phyloP scores from a whole-genome alignment of 1,284 basidiomycete genomes.

The Leccinum fallax region DNA sequence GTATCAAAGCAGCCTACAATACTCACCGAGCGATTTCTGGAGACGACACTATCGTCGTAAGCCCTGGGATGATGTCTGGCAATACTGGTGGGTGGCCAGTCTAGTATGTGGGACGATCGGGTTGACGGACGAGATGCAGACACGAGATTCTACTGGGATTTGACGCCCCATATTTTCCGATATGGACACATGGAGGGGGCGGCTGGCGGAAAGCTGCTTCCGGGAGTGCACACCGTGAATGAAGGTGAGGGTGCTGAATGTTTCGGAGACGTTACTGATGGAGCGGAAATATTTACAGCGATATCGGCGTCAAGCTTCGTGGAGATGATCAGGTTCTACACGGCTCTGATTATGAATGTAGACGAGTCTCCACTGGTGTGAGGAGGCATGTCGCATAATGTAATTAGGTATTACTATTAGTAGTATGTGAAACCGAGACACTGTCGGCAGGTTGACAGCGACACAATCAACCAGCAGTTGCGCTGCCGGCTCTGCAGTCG shows the following conservation, averaged over 20 bases:
- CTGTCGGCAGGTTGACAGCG: background rate
- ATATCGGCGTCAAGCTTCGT: constrained; percentile 40
- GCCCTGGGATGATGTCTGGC: constrained; percentile 53
- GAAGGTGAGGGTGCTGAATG: constrained; percentile 30
- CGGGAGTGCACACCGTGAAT: constrained; percentile 55
- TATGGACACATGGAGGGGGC: constrained; percentile 42
- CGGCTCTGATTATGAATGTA: constrained; percentile 48
- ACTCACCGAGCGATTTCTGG: constrained; percentile 36
- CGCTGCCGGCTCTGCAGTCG: background rate
- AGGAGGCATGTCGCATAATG: background rate
- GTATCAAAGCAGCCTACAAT: constrained; percentile 50
- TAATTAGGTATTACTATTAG: constrained; percentile 2
- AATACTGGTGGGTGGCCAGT: constrained; percentile 33
- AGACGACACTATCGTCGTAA: constrained; percentile 42
- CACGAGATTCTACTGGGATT: constrained; percentile 50
- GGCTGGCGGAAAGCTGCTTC: constrained; percentile 33
- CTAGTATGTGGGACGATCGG: background rate
- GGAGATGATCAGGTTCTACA: constrained; percentile 50
- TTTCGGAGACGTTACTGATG: background rate
- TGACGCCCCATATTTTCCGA: constrained; percentile 52
- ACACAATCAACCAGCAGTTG: background rate
- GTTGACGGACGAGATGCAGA: constrained; percentile 34
- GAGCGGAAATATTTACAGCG: constrained; percentile 27
- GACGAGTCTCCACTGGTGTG: constrained; percentile 38
- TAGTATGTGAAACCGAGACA: background rate